Evolutionary conservation across 495 filamentous ascomycete species (phyloP).

Genomic region (Venustampulla echinocandica): DNA sequence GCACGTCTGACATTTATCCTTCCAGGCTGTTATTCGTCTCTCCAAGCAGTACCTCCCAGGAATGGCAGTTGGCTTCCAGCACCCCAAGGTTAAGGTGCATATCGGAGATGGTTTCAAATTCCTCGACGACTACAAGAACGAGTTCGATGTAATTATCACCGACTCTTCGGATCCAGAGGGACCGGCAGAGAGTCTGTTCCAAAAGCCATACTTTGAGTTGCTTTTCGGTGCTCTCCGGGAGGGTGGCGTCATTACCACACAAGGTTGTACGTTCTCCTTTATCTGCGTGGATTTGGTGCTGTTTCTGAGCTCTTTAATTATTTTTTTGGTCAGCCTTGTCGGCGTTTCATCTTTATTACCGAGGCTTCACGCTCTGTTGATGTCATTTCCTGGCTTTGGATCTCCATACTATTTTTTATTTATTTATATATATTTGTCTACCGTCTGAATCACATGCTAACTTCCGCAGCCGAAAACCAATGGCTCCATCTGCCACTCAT

Average conservation of each 20-base stretch:
- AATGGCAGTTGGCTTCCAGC: constrained; percentile 87
- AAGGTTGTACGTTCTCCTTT: constrained; percentile 97
- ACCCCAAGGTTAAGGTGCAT: constrained; percentile 85
- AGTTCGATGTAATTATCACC: constrained; percentile 99
- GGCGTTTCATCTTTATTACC: constrained; percentile 5
- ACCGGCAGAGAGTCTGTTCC: constrained; percentile 89
- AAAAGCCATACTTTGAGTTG: constrained; percentile 98
- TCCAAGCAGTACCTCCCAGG: constrained; percentile 96
- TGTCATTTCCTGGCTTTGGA: neutral
- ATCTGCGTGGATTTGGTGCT: constrained; percentile 24
- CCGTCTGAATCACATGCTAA: constrained; percentile 2
- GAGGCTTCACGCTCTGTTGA: constrained; percentile 14
- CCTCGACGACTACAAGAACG: constrained; percentile 82
- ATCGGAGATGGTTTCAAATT: constrained; percentile 98
- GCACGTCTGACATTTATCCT: constrained; percentile 10
- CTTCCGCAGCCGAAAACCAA: constrained; percentile 83
- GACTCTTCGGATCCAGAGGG: constrained; percentile 97
- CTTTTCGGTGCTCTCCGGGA: constrained; percentile 79
- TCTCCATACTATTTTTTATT: neutral
- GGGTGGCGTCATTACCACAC: constrained; percentile 97
- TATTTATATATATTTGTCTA: neutral
- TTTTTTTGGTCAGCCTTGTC: constrained; percentile 20
- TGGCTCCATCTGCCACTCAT: constrained; percentile 96
- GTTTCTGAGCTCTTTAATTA: constrained; percentile 2
- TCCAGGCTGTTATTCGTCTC: constrained; percentile 87